Percentiles rank a stretch among this genome's conserved stretches.
Conservation (phyloP, 2,329 filamentous ascomycete species). For the Juglanconis sp. region DNA sequence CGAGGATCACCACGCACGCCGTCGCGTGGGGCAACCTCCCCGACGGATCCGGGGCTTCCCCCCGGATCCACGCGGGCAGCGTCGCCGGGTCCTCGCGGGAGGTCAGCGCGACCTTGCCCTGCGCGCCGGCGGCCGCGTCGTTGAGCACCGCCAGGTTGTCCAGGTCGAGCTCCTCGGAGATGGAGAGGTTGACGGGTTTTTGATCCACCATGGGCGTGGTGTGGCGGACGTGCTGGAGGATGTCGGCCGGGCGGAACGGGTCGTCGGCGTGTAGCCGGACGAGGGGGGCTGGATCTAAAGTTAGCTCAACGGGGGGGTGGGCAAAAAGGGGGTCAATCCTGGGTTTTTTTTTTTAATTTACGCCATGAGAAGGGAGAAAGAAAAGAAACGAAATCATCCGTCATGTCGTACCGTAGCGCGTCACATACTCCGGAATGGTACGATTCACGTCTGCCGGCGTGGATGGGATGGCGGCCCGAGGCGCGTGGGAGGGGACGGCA, state of each 20-base stretch:
- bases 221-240: constrained; percentile 28
- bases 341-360: too few relatives aligned
- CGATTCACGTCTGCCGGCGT: too few relatives aligned
- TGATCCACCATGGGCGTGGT: constrained; percentile 24
- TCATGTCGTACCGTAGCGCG: too few relatives aligned
- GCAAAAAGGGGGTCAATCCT: too few relatives aligned
- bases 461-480: too few relatives aligned
- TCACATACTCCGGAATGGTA: too few relatives aligned
- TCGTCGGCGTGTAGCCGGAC: constrained; percentile 32
- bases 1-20: constrained; percentile 29
- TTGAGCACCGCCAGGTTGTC: constrained; percentile 29
- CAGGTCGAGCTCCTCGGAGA: constrained; percentile 19
- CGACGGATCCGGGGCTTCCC: constrained; percentile 23
- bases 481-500: too few relatives aligned
- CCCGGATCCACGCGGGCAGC: constrained; percentile 27
- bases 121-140: background rate
- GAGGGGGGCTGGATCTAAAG: constrained; percentile 24
- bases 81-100: constrained; percentile 27
- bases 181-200: constrained; percentile 18
- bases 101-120: constrained; percentile 23
- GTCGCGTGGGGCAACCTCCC: constrained; percentile 25
- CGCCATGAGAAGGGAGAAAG: too few relatives aligned
- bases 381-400: too few relatives aligned
- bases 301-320: too few relatives aligned
- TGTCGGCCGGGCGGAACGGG: constrained; percentile 27